Conservation (phyloP, 2,329 filamentous ascomycete genomes). For the Aspergillus piperis region DNA sequence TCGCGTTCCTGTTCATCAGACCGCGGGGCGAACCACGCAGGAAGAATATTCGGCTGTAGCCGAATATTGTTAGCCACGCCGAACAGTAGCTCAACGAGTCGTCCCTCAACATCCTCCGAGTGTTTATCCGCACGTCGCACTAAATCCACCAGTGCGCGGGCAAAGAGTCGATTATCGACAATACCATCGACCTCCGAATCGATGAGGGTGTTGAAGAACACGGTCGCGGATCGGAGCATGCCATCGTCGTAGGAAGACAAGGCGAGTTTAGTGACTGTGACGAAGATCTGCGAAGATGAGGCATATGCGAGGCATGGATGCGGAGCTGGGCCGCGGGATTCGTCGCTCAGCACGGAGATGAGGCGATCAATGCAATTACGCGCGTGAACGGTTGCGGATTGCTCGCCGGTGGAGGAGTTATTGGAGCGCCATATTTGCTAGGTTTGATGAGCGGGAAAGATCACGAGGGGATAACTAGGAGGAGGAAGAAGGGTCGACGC, state of each 20-base stretch:
- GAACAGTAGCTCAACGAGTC: conserved; percentile 90
- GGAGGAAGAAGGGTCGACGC: conserved; percentile 10
- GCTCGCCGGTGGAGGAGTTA: conserved; percentile 53
- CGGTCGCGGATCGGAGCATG: conserved; percentile 80
- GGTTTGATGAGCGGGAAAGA: background rate
- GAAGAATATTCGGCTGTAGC: conserved; percentile 79
- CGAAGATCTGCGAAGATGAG: conserved; percentile 82
- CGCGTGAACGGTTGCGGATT: conserved; percentile 52
- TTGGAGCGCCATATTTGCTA: conserved; percentile 64
- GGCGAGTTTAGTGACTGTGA: conserved; percentile 85
- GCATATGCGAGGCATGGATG: conserved; percentile 91
- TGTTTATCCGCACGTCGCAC: conserved; percentile 69
- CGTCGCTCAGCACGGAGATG: conserved; percentile 75
- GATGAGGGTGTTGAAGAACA: conserved; percentile 86
- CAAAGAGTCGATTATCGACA: conserved; percentile 81
- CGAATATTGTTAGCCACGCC: conserved; percentile 96
- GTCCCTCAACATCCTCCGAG: conserved; percentile 77
- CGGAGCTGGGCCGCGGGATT: conserved; percentile 81
- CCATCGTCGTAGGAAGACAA: conserved; percentile 80
- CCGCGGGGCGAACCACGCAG: conserved; percentile 83
- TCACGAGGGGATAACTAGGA: background rate
- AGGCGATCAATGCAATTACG: conserved; percentile 58
- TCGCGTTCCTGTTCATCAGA: conserved; percentile 41
- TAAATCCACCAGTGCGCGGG: conserved; percentile 82
- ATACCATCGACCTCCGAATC: conserved; percentile 97